A percentile compares a stretch with the other conserved stretches of the same genome.
phyloP scores from a whole-genome alignment of 2,329 filamentous ascomycete species.

The Ascochyta rabiei region DNA sequence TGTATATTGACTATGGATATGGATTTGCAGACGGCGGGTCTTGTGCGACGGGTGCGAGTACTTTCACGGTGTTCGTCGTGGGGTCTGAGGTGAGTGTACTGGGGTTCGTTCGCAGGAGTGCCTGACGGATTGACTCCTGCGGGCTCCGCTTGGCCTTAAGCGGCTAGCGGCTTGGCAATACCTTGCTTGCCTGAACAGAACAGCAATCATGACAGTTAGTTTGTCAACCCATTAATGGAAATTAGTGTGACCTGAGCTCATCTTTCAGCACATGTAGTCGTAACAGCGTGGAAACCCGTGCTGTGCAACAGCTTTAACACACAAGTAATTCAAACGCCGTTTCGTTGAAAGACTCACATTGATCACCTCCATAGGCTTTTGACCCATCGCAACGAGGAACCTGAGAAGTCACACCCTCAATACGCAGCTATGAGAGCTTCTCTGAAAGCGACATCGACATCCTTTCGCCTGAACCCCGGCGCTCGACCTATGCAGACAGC shows the following conservation, averaged over 20 bases:
- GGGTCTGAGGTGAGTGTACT: slow-evolving; percentile 37
- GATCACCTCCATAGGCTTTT: too few relatives aligned
- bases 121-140: slow-evolving; percentile 12
- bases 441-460: slow-evolving; percentile 51
- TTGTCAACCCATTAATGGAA: not conserved
- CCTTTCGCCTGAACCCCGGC: slow-evolving; percentile 52
- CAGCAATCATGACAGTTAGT: not conserved
- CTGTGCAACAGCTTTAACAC: not conserved
- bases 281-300: not conserved
- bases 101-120: slow-evolving; percentile 11
- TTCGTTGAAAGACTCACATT: not conserved
- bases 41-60: slow-evolving; percentile 41
- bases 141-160: not conserved
- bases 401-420: slow-evolving; percentile 3
- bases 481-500: slow-evolving; percentile 53
- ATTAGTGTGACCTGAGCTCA: not conserved
- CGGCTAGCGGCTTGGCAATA: slow-evolving; percentile 13
- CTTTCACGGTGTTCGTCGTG: slow-evolving; percentile 41
- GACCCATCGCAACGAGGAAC: not conserved
- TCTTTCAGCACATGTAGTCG: not conserved
- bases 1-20: slow-evolving; percentile 30
- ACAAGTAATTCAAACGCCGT: not conserved
- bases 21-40: slow-evolving; percentile 29
- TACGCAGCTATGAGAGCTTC: slow-evolving; percentile 39
- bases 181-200: not conserved